Evolutionary conservation across 495 filamentous ascomycete species (phyloP), one percentile per base, ranked within the genome.

Genomic region (Lentithecium fluviatile): DNA sequence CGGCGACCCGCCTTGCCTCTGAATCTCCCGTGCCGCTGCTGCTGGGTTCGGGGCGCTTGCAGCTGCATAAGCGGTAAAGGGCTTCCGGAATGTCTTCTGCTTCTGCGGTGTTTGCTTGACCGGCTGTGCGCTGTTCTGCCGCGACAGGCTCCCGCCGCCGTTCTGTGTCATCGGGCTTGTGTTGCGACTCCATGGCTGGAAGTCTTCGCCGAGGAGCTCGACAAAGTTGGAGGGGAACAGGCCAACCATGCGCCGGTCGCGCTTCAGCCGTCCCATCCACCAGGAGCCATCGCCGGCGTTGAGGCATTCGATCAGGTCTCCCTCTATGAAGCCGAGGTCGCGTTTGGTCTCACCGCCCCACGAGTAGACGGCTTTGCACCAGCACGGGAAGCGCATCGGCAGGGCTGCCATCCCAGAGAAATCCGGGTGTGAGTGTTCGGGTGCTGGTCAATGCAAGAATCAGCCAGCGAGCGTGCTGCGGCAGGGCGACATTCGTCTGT

Each of bases 221-320:
- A 98, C 94, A 71, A 97, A 98, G 73, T 98, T 98, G 43, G 92
- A 97, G 1, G 94, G 94, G 68, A 98, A 98, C 20, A 94, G 75
- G 45, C 94, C 94, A 64, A 95, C 83, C 65, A 91, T 91, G 59
- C 89, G 82, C 71, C 86, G 85, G 72, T 97, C 94, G 56, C 95
- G 83, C 63, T 84, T 85, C 70, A 97, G 71, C 47, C 93, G 84
- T 24, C 94, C 94, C 76, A 89, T 96, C 94, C 94, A 98, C 95
- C 94, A 98, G 52, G 88, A 88, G 25, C 95, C 95, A 75, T 98
- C 94, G 52, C 94, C 94, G 2, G 94, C 94, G 73, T 97, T 98
- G 19, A 98, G 79, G 71, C 91, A 96, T 82, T 98, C 94, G 70
- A 98, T 98, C 59, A 97, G 76, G 75, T 98, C 94, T 45, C 95